Base-by-base conservation (phyloP, 371 early-diverging fungal species). In the Mucor circinelloides region DNA sequence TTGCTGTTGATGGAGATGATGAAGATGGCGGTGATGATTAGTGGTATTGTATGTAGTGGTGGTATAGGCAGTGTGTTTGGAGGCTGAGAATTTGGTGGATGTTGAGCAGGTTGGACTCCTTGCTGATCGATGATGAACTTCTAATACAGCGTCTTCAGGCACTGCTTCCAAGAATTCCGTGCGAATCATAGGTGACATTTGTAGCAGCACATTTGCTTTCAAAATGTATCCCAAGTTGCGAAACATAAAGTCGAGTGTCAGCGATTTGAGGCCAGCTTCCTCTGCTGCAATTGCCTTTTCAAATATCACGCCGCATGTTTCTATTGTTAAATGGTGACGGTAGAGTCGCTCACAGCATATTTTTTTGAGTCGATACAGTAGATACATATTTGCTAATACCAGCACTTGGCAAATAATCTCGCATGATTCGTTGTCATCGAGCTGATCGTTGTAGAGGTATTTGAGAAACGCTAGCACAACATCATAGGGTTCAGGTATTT, bases 401-500 rank as follows among this genome's bases (percentile, higher is more conserved):
- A 90, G 72, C 17, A 90, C 78, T 50, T 89, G 84, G 36, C 87
- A 83, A 1, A 89, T 64, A 17, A 81, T 75, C 15, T 79, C 70
- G 64, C 81, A 85, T 1, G 80, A 67, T 58, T 80, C 78, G 21
- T 81, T 71, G 2, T 71, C 71, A 23, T 85, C 83, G 10, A 92
- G 60, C 23, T 75, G 72, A 65, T 92, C 92, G 34, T 87, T 89
- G 75, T 92, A 92, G 17, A 92, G 74, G 61, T 85, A 92, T 36
- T 75, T 79, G 5, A 90, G 70, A 64, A 92, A 89, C 3, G 84
- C 87, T 34, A 78, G 71, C 0, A 90, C 85, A 1, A 86, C 84
- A 10, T 76, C 73, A 58, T 84, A 79, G 0, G 89, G 81, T 44
- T 90, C 92, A 1, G 87, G 86, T 9, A 92, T 77, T 21, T 79